Percentiles rank a stretch among this genome's conserved stretches.
Evolutionary conservation across 805 yeast species (phyloP).

Genomic region (Saturnispora bothae): DNA sequence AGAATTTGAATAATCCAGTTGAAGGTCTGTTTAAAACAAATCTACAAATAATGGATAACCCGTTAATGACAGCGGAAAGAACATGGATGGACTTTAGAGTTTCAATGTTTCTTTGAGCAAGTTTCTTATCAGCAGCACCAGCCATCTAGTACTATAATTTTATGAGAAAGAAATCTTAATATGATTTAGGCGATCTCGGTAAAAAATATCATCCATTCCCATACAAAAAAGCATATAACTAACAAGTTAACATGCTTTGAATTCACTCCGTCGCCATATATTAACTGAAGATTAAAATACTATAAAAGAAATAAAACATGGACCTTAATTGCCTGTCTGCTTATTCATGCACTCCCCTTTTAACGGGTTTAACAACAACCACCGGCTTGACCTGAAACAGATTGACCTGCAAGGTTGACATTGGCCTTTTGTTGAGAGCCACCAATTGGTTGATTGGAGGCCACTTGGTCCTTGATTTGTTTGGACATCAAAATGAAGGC

Average conservation of each 20-base stretch:
- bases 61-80: slow-evolving; percentile 30
- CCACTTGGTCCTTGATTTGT: slow-evolving; percentile 94
- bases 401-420: slow-evolving; percentile 66
- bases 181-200: too few relatives aligned
- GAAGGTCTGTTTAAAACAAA: slow-evolving; percentile 36
- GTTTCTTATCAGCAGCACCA: slow-evolving; percentile 30
- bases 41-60: slow-evolving; percentile 29
- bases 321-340: too few relatives aligned
- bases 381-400: slow-evolving; percentile 33
- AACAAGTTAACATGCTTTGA: too few relatives aligned
- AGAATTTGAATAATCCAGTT: slow-evolving; percentile 31
- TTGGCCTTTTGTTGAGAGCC: slow-evolving; percentile 37
- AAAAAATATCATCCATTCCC: too few relatives aligned
- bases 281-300: too few relatives aligned
- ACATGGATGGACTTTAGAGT: slow-evolving; percentile 25
- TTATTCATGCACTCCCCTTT: too few relatives aligned
- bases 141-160: too few relatives aligned
- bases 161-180: too few relatives aligned
- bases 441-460: slow-evolving; percentile 41
- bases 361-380: slow-evolving; percentile 44
- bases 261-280: too few relatives aligned
- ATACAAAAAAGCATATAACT: too few relatives aligned
- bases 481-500: slow-evolving; percentile 98
- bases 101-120: slow-evolving; percentile 23
- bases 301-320: too few relatives aligned